Conservation (phyloP, 2,329 filamentous ascomycete species). For the Fusarium napiforme region DNA sequence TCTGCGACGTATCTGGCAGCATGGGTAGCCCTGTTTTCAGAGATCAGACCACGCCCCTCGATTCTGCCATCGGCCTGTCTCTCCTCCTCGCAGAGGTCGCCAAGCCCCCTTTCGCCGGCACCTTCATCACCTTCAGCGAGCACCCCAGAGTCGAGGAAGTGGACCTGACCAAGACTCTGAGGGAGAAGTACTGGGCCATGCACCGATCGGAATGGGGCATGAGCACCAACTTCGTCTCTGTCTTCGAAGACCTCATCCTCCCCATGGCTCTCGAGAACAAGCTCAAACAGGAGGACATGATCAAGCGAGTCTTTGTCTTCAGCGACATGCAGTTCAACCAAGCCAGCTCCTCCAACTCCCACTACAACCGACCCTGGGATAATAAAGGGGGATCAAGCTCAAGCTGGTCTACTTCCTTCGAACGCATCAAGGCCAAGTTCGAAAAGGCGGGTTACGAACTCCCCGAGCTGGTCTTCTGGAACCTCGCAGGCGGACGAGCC, state of each 20-base stretch:
- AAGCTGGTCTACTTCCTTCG: slow-evolving; percentile 57
- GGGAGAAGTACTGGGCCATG: slow-evolving; percentile 54
- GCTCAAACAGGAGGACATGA: slow-evolving; percentile 66
- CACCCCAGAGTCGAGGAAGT: slow-evolving; percentile 55
- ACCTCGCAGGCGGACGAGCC: slow-evolving; percentile 58
- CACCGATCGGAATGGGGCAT: slow-evolving; percentile 49
- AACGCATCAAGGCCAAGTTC: slow-evolving; percentile 60
- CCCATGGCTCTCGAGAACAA: slow-evolving; percentile 63
- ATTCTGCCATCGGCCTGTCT: slow-evolving; percentile 66
- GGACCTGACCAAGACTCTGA: slow-evolving; percentile 52
- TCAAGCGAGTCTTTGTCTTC: slow-evolving; percentile 70
- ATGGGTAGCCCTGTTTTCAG: slow-evolving; percentile 56
- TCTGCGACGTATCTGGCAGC: slow-evolving; percentile 68
- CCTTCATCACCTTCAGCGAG: slow-evolving; percentile 65
- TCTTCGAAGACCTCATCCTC: slow-evolving; percentile 65
- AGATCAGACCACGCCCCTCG: slow-evolving; percentile 61
- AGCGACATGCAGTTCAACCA: slow-evolving; percentile 69
- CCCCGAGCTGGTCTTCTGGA: slow-evolving; percentile 71
- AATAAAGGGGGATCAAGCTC: slow-evolving; percentile 30
- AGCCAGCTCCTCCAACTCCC: slow-evolving; percentile 35
- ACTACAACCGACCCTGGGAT: too few relatives aligned
- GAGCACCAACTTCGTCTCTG: slow-evolving; percentile 64
- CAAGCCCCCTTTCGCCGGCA: slow-evolving; percentile 62
- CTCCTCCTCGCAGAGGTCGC: slow-evolving; percentile 66
- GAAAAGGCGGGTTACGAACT: slow-evolving; percentile 64